Base-by-base conservation (phyloP, 208 protist species). In the Trichomonas vaginalis region DNA sequence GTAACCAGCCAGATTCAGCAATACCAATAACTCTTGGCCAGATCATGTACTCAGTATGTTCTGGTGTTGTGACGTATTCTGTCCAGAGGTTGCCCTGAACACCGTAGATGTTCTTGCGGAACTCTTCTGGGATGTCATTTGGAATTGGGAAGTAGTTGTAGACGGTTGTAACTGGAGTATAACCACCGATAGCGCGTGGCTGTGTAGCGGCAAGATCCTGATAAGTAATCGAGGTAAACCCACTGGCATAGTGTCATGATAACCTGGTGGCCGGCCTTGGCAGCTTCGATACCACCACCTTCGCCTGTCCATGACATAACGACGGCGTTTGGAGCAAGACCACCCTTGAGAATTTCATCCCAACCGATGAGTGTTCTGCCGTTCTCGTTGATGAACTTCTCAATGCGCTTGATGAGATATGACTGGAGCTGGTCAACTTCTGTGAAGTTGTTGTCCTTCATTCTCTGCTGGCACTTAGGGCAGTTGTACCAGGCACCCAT, bases 331-430 rank as follows among this genome's bases (percentile, higher is more conserved):
- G 42, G 12, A 48, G 86, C 40, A 17, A 92, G 15, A 21, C 86
- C 86, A 51, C 86, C 86, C 39, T 92, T 27, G 40, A 92, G 42
- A 3, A 92, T 92, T 56, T 92, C 86, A 92, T 92, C 86, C 86
- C 86, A 92, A 21, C 86, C 86, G 46, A 92, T 92, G 0, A 92
- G 17, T 10, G 35, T 42, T 0, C 35, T 21, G 42, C 45, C 45
- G n/a, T 92, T 48, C 15, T 8, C 23, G 35, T 2, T 51, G 45
- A 92, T 51, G n/a, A 23, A 92, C 0, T 48, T 1, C 10, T 42
- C 23, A 8, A 92, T 92, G 23, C 51, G 27, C 17, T 92, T 40
- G 45, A 92, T 17, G 45, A 92, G 56, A 17, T 45, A 92, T 92
- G 86, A 45, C 35, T 92, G n/a, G 17, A 92, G 45, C 39, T 48